A percentile compares a stretch with the other conserved stretches of the same genome.
Evolutionary conservation across 257 asterid genomes (phyloP).

Genomic region (Przewalskia tangutica): DNA sequence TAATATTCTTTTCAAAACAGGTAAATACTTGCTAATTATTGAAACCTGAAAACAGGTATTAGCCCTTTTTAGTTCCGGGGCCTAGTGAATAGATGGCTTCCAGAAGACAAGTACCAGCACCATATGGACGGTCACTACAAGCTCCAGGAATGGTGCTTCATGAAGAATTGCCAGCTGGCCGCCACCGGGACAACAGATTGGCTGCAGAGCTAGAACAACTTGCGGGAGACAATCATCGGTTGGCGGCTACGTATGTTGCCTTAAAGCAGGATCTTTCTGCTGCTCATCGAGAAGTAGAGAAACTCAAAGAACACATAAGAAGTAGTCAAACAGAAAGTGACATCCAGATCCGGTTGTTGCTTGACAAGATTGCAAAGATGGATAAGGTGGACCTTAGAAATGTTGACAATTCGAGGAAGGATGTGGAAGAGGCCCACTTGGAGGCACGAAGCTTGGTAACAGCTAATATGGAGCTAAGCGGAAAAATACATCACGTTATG

Average conservation of each 20-base stretch:
- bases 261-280: conserved; percentile 53
- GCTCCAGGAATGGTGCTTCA: conserved; percentile 25
- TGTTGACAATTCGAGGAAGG: conserved; percentile 36
- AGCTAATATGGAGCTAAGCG: conserved; percentile 42
- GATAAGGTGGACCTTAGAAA: conserved; percentile 45
- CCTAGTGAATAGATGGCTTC: conserved; percentile 36
- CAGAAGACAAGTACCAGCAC: conserved; percentile 38
- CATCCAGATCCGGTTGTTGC: conserved; percentile 50
- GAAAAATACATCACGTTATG: conserved; percentile 40
- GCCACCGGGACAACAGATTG: conserved; percentile 31
- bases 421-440: conserved; percentile 39
- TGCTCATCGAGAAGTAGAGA: conserved; percentile 46
- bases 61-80: conserved; percentile 1
- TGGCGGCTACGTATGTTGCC: conserved; percentile 48
- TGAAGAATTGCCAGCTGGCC: conserved; percentile 26
- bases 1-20: neutral
- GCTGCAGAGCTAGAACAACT: conserved; percentile 52
- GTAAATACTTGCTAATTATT: neutral
- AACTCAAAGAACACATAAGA: conserved; percentile 50
- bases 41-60: neutral
- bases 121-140: conserved; percentile 34
- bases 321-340: conserved; percentile 65
- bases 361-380: conserved; percentile 59
- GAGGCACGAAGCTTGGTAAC: conserved; percentile 53
- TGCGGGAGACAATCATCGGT: conserved; percentile 49